Evolutionary conservation across 1,284 basidiomycete genomes (phyloP), one percentile per base, ranked within the genome.

Genomic region (Meira miltonrushii): DNA sequence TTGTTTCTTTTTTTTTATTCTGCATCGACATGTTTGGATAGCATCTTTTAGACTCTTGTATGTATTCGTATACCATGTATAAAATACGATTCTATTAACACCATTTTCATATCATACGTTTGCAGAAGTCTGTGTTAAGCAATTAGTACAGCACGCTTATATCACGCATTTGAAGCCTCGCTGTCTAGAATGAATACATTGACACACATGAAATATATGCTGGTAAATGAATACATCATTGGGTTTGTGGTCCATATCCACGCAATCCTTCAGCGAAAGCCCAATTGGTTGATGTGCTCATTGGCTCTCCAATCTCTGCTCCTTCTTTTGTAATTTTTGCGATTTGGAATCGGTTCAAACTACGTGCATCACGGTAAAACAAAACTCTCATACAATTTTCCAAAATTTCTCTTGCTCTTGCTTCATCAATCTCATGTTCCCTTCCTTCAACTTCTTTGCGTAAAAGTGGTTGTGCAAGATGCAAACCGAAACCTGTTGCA

Each of bases 281-380:
- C 94, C 94, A 98, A 23, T 85, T 81, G 1, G 94, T 96, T 59
- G 87, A 83, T 1, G 90, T 80, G 55, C 83, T 83, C 71, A 86
- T 84, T 21, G 91, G 87, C 64, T 91, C 91, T 0, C 89, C 89
- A 68, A 98, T 90, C 10, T 79, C 80, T 33, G 88, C 84, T 2
- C 94, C 93, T 2, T 84, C 81, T 37, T 82, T 85, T 2, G 89
- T 93, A 65, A 97, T 86, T 1, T 85, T 91, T 8, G 92, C 93
- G 62, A 97, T 85, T 89, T 97, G 92, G 81, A 89, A 98, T 92
- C 97, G 93, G 84, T 98, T 91, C 79, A 95, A 82, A 82, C 89
- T 92, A 73, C 95, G 85, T 1, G 94, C 94, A 75, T 99, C 95
- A 50, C 94, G 86, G 81, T 99, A 99, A 82, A 88, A 98, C 55